Evolutionary conservation across 768 basidiomycete genomes (phyloP), one percentile per base, ranked within the genome.

Genomic region (Hygrocybe punicea): DNA sequence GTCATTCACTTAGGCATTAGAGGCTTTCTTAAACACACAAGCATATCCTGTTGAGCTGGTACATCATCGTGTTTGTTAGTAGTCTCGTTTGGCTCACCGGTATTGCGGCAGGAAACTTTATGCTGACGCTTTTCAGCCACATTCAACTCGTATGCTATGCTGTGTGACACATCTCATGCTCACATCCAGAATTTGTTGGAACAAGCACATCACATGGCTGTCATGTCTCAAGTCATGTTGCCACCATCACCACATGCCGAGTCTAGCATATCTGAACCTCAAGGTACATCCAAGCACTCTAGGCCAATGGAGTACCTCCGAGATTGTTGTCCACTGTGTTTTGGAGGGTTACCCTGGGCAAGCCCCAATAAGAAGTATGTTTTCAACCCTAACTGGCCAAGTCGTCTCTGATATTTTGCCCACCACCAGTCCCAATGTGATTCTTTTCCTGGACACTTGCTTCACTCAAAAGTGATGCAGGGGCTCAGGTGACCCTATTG

Each of bases 381-480:
- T 42, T 4, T 19, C 10, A 11, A 14, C 58, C 9, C 11, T 44
- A 57, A 58, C 23, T 42, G 19, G 39, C 11, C n/a, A 11, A 44
- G 29, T 57, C 57, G 29, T 11, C 23, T 34, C 47, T 59, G 53
- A n/a, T 44, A 33, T 40, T 50, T 34, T 47, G 16, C 45, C 4
- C n/a, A 49, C 5, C 16, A 44, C 53, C 29, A 67, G 67, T 10
- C 53, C 56, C 36, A 66, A 72, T 60, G 53, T 64, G 8, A 61
- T 71, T 39, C 66, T 73, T 4, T 73, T 69, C 45, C n/a, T 69
- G 11, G 73, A 75, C 58, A 67, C 65, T 0, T 70, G 68, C 55
- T 73, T 75, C 48, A 70, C 65, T 23, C 73, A 75, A 51, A 73
- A 74, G 51, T 61, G 60, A 1, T 50, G 63, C 37, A 54, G 54